Base-by-base conservation (phyloP, 495 filamentous ascomycete species). In the Chaetomium fimeti region DNA sequence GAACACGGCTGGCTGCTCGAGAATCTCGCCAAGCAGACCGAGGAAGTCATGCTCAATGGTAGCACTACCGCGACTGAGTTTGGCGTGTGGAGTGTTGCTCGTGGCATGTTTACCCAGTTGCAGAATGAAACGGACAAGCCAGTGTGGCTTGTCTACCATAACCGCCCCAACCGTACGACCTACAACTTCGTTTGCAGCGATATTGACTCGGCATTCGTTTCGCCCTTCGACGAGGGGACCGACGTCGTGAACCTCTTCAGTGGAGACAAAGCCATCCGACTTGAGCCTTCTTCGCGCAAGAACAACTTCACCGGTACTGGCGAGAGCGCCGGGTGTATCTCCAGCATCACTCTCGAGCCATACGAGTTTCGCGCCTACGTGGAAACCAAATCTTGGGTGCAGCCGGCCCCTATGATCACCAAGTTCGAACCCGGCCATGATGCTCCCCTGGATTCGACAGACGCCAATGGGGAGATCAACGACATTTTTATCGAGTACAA, bases 91-190 rank as follows among this genome's bases (percentile, higher is more conserved):
- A 88, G 86, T 61, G 80, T 88, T 38, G 63, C 83, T 40, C 81
- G 88, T 20, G 82, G 79, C 18, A 71, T 76, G 24, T 82, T 81
- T 54, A 73, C 75, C 1, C 75, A 67, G 22, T 67, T 83, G 13
- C 88, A 91, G 68, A 77, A 86, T 15, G 75, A 55, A 27, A 69
- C 64, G 7, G 85, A 88, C 36, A 79, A 84, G 58, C 77, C 81
- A 0, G 78, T 90, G 5, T 91, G 88, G 88, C 71, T 90, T 15
- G 75, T 91, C 1, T 90, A 88, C 68, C 81, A 84, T 38, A 91
- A 91, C 68, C 79, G 80, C 1, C 45, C 83, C 86, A 71, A 74
- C 11, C 79, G 79, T 1, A 80, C 79, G n/a, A 80, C 45, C 2
- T 90, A 88, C 71, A 73, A 75, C 1, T 89, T 89, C 61, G 79